Base-by-base conservation (phyloP, 192 early-diverging fungal genomes). In the Paraglomus occultum region DNA sequence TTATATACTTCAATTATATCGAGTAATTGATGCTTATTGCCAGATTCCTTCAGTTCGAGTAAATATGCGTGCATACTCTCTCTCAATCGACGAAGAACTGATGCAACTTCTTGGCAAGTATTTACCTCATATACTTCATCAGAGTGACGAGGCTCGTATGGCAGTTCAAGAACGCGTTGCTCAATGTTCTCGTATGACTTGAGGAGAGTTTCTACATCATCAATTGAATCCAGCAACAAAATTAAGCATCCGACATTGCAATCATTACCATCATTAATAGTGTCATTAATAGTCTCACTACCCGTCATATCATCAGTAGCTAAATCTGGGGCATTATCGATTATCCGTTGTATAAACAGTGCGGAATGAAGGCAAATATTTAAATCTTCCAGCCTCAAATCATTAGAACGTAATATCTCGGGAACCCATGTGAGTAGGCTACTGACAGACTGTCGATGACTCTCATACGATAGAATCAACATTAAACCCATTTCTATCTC, bases 121-220 rank as follows among this genome's bases (percentile, higher is more conserved):
- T 69, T n/a, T 40, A 22, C 5, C 31, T 69, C 52, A 46, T 46
- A 11, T 42, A 64, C 40, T 45, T 69, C 67, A 15, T 69, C 67
- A 2, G 39, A 43, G 23, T 55, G 38, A 57, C 50, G 40, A 2
- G 52, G 42, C 46, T 69, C 53, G 23, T 44, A 69, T 55, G 67
- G 44, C 44, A 69, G 67, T 23, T 69, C 67, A 18, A 69, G 42
- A 51, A 69, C 53, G 45, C 55, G 53, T 57, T 69, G 67, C 8
- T 57, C 67, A 8, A 69, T 69, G 22, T 45, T 57, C 47, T 69
- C 67, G 38, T 69, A 69, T 38, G 43, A 40, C 40, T 67, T 45
- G 20, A 23, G 31, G 50, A 69, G 39, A 57, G 20, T 42, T 55
- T 69, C 67, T 7, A 44, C 18, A 22, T 57, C 67, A 46, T 69